Percentiles rank a stretch among this genome's conserved stretches.
Evolutionary conservation across 129 eudicot genomes (phyloP).

Genomic region (Cynara cardunculus): DNA sequence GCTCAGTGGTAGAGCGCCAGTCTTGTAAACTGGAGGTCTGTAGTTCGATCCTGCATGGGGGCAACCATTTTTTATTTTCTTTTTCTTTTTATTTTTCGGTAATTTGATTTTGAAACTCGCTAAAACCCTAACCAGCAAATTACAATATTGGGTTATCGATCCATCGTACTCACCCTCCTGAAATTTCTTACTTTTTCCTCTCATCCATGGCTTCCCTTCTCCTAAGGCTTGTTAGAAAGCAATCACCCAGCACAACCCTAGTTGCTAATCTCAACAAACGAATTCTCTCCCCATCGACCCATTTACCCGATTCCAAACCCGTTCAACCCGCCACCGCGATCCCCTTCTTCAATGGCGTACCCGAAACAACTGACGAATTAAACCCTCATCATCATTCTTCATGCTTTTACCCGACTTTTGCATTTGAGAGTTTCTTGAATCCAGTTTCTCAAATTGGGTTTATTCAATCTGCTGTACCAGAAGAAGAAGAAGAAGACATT

Average conservation of each 20-base stretch:
- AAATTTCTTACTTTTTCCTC: slow-evolving; percentile 2
- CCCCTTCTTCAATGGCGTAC: slow-evolving; percentile 12
- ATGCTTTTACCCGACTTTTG: slow-evolving; percentile 46
- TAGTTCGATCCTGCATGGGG: slow-evolving; percentile 99
- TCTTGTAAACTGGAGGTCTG: slow-evolving; percentile 99
- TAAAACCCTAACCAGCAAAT: slow-evolving; percentile 31
- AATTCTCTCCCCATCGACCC: slow-evolving; percentile 25
- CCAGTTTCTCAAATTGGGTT: slow-evolving; percentile 40
- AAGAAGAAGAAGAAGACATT: slow-evolving; percentile 8
- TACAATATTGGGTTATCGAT: slow-evolving; percentile 7
- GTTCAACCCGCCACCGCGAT: neutral
- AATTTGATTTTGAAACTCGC: neutral
- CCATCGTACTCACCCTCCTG: neutral
- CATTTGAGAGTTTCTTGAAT: slow-evolving; percentile 47
- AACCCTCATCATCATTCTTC: neutral
- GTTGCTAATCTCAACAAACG: slow-evolving; percentile 30
- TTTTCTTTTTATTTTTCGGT: neutral
- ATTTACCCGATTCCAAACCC: slow-evolving; percentile 14
- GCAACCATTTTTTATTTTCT: slow-evolving; percentile 2
- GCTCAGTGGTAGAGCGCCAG: slow-evolving; percentile 99
- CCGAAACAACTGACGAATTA: slow-evolving; percentile 20
- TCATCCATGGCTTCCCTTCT: slow-evolving; percentile 49
- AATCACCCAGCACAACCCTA: slow-evolving; percentile 33
- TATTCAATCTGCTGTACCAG: slow-evolving; percentile 21
- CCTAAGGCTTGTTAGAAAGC: slow-evolving; percentile 35